Base-by-base conservation (phyloP, 345 rosid species). In the Hevea brasiliensis region DNA sequence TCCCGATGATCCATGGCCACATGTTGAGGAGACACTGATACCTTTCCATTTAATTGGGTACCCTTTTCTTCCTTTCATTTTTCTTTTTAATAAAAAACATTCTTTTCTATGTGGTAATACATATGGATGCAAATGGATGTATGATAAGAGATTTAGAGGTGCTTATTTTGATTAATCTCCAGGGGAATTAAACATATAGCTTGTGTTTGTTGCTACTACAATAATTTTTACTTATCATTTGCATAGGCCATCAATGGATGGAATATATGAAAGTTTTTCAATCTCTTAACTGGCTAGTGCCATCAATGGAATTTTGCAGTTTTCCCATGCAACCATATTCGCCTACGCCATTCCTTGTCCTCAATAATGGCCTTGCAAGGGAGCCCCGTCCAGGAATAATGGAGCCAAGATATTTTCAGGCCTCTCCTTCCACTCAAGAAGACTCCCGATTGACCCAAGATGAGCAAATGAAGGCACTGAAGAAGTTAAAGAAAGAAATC, bases 401-500 rank as follows among this genome's bases (percentile, higher is more conserved):
- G 0, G 44, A 21, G 68, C 82, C 21, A 41, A 50, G 35, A 14
- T 72, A 11, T 65, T 18, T 67, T 21, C 80, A 6, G 44, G 53
- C 4, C 53, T 32, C 8, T 56, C 3, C 45, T 23, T 72, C 78
- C 15, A 41, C 59, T 18, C 58, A 21, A 7, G 74, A 61, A 68
- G 55, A 58, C 0, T 21, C 85, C 56, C 75, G 69, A 63, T 56
- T 73, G 69, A 77, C 65, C 23, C 70, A 5, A 20, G 87, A 74
- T 3, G 83, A 80, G 69, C 86, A 87, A 73, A 76, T 65, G 3
- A 26, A 72, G 21, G 81, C 76, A 56, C 6, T 91, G 47, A 83
- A 78, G 73, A 81, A 81, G 76, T 84, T 94, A 64, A 88, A 73
- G 79, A 90, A 83, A 79, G 85, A 85, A 58, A 76, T 79, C 42